Conservation (phyloP, 2,329 filamentous ascomycete species). For the Phyllosticta capitalensis region DNA sequence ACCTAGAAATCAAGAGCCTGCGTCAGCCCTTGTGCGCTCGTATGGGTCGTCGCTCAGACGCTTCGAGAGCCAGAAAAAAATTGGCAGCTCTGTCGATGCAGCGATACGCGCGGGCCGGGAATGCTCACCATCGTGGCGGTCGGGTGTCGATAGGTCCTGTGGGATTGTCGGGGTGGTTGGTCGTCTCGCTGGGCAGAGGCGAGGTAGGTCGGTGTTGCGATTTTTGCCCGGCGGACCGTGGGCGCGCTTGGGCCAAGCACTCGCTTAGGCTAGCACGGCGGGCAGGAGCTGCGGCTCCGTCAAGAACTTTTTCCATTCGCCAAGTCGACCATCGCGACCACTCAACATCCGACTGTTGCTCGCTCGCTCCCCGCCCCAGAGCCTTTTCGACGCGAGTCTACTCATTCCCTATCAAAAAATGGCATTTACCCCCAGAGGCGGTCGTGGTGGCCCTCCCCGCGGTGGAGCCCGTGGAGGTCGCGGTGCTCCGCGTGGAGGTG, state of each 20-base stretch:
- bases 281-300: slow-evolving; percentile 6
- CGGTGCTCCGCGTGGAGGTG: slow-evolving; percentile 20
- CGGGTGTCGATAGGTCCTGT: slow-evolving; percentile 26
- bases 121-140: slow-evolving; percentile 33
- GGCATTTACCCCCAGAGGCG: slow-evolving; percentile 40
- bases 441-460: slow-evolving; percentile 14
- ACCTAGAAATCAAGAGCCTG: slow-evolving; percentile 46
- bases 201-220: slow-evolving; percentile 18
- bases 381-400: not conserved
- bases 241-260: slow-evolving; percentile 2
- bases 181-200: slow-evolving; percentile 13
- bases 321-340: slow-evolving; percentile 5
- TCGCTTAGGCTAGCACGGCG: slow-evolving; percentile 7
- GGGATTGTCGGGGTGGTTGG: slow-evolving; percentile 17
- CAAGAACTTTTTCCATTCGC: slow-evolving; percentile 8
- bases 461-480: slow-evolving; percentile 15
- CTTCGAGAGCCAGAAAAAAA: not conserved
- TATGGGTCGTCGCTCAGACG: not conserved
- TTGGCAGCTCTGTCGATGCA: not conserved
- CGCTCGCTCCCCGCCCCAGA: not conserved
- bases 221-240: slow-evolving; percentile 10
- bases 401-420: slow-evolving; percentile 17
- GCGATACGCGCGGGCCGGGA: slow-evolving; percentile 3
- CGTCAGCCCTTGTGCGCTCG: slow-evolving; percentile 5
- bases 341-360: slow-evolving; percentile 4